Conservation (phyloP, 345 rosid genomes). For the Sonneratia caseolaris region DNA sequence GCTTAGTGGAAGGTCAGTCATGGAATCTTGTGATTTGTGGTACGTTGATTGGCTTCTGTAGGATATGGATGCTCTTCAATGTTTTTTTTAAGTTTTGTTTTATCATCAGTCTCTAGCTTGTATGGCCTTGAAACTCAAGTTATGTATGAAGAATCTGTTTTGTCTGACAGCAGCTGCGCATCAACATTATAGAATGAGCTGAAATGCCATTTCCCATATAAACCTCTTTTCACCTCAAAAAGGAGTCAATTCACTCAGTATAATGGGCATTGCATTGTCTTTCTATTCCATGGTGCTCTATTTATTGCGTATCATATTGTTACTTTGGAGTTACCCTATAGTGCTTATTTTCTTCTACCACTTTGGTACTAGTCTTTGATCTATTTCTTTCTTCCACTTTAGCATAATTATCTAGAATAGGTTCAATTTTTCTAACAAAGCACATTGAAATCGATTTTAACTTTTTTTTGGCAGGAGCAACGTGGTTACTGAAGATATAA, state of each 20-base stretch:
- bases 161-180: not conserved
- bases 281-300: not conserved
- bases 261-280: not conserved
- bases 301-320: not conserved
- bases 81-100: not conserved
- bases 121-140: not conserved
- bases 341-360: not conserved
- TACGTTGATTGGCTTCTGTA: not conserved
- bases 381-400: not conserved
- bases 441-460: conserved; percentile 10
- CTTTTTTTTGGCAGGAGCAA: conserved; percentile 52
- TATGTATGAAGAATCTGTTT: not conserved
- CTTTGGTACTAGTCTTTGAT: no score
- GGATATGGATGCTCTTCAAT: not conserved
- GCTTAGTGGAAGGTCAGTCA: conserved; percentile 68
- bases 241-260: not conserved
- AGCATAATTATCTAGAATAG: not conserved
- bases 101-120: not conserved
- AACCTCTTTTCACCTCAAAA: not conserved
- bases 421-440: no score
- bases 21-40: not conserved
- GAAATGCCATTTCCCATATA: not conserved
- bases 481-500: conserved; percentile 84
- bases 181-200: not conserved
- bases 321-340: not conserved